Conservation (phyloP, 2,329 filamentous ascomycete genomes). For the Coniella vitis region DNA sequence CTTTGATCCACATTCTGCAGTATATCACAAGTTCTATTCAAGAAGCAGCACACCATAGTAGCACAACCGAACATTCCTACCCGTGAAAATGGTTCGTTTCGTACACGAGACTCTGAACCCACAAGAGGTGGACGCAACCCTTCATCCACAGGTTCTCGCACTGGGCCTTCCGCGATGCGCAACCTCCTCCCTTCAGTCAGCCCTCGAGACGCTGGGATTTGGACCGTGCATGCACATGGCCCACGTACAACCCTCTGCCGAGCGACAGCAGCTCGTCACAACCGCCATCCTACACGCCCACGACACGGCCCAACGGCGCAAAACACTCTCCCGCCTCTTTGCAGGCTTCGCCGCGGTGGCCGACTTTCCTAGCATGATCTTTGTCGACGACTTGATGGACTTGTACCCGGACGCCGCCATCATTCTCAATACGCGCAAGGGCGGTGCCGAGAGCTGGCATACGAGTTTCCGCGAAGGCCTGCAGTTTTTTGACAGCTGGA, state of each 20-base stretch:
- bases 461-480: slow-evolving; percentile 10
- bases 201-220: slow-evolving; percentile 25
- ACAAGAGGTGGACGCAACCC: not conserved
- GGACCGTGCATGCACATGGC: slow-evolving; percentile 28
- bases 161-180: slow-evolving; percentile 28
- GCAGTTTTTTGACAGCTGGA: slow-evolving; percentile 13
- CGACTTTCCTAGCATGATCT: slow-evolving; percentile 27
- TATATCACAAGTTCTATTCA: no score
- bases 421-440: slow-evolving; percentile 24
- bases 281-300: slow-evolving; percentile 22
- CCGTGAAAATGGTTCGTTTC: slow-evolving; percentile 10
- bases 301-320: slow-evolving; percentile 22
- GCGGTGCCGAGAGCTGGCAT: slow-evolving; percentile 7
- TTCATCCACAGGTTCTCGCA: slow-evolving; percentile 4
- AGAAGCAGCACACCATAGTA: no score
- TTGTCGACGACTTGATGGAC: slow-evolving; percentile 31
- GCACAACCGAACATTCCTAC: not conserved
- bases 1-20: no score
- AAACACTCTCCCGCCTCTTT: slow-evolving; percentile 25
- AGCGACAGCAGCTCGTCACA: slow-evolving; percentile 21
- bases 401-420: slow-evolving; percentile 29
- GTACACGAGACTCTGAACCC: slow-evolving; percentile 8
- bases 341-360: slow-evolving; percentile 23
- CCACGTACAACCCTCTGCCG: slow-evolving; percentile 17
- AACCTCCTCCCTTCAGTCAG: slow-evolving; percentile 29